Evolutionary conservation across 1,284 basidiomycete species (phyloP).

Genomic region (Stereum hirsutum): DNA sequence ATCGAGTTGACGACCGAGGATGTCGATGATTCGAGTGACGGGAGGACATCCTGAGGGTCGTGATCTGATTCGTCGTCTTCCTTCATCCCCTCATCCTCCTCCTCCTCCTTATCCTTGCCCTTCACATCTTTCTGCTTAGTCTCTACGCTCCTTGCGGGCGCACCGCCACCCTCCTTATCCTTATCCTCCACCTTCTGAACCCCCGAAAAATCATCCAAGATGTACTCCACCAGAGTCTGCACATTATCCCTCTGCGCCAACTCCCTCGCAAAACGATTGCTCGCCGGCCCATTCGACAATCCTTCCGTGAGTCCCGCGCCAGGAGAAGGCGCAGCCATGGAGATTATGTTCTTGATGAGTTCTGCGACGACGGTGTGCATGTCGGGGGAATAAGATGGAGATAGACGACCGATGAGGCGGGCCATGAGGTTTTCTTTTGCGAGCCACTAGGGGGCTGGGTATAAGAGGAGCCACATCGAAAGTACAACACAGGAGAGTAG

Average conservation of each 20-base stretch:
- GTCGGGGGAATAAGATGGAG: conserved; percentile 70
- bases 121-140: neutral
- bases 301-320: conserved; percentile 60
- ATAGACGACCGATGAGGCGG: conserved; percentile 76
- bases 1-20: conserved; percentile 88
- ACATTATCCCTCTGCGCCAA: conserved; percentile 77
- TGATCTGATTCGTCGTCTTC: conserved; percentile 5
- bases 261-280: conserved; percentile 86
- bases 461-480: conserved; percentile 23
- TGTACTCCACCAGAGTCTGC: conserved; percentile 68
- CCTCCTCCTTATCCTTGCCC: conserved; percentile 5
- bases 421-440: conserved; percentile 80
- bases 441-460: conserved; percentile 61
- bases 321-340: conserved; percentile 87
- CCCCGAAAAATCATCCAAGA: conserved; percentile 55
- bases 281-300: conserved; percentile 60
- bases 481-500: conserved; percentile 18
- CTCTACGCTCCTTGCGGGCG: neutral
- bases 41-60: conserved; percentile 24
- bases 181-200: neutral
- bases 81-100: conserved; percentile 8
- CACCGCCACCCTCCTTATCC: neutral
- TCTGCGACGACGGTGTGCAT: conserved; percentile 88
- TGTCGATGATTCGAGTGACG: conserved; percentile 67
- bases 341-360: conserved; percentile 91